Base-by-base conservation (phyloP, 1,284 basidiomycete species). In the Omphalotus olearius region DNA sequence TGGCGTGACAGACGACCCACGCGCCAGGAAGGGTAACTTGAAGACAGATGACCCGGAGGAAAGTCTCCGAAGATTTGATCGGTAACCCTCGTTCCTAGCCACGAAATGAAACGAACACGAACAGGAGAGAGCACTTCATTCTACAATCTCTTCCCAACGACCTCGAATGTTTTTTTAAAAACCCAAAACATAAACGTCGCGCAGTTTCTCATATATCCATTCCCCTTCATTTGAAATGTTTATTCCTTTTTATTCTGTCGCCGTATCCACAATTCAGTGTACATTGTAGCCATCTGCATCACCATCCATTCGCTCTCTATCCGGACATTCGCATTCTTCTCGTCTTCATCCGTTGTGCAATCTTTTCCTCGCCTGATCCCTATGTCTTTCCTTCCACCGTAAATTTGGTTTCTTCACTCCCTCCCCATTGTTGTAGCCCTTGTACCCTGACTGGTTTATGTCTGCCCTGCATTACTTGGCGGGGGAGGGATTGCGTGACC, bases 1-100 rank as follows among this genome's bases (percentile, higher is more conserved):
- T 20, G 80, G 77, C 20, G 80, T 85, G 6, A 64, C 65, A 42
- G 80, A 88, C 56, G 80, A 87, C 64, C 59, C 70, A 30, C 74
- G 81, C 20, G 81, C 82, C 9, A 69, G 77, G 36, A 49, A 44
- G 23, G 26, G 35, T 6, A 25, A 11, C 20, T 26, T 45, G 6
- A 16, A 47, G 20, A 41, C 10, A 11, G 23, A 14, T 23, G 17
- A 33, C 26, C 18, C 13, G 10, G 13, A 48, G 9, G 13, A 33
- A 9, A 4, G 9, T 10, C 13, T 5, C n/a, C 26, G 16, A 38
- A 45, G 38, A 14, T 45, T 37, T 44, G 54, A 44, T 35, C 46
- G 46, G 10, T 52, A 39, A 50, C 1, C 41, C 6, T 39, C 11
- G 17, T 2, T 23, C 41, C 25, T 25, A 20, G 6, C 16, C 11